Evolutionary conservation across 2,329 filamentous ascomycete genomes (phyloP).

Genomic region (Stachybotrys chartarum): DNA sequence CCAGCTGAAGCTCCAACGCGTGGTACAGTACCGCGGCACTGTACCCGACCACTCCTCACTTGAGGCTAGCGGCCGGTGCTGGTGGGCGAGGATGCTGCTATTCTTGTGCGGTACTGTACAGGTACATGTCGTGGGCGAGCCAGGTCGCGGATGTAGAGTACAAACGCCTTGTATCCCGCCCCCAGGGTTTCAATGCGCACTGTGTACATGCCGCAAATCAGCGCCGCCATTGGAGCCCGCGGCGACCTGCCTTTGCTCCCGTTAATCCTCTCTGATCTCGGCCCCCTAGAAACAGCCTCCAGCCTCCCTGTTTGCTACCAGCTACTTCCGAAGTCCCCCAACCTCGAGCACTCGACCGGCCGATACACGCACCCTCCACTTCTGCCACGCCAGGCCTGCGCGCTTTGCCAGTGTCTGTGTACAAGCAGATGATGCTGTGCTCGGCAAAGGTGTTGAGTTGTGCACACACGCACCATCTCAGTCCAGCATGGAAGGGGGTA

Average conservation of each 20-base stretch:
- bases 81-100: background rate
- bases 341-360: background rate
- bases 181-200: conserved; percentile 16
- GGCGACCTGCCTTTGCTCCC: conserved; percentile 1
- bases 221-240: background rate
- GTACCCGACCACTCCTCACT: background rate
- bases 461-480: too few relatives aligned
- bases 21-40: background rate
- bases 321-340: too few relatives aligned
- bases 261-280: conserved; percentile 1
- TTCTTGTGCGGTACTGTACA: conserved; percentile 29
- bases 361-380: conserved; percentile 16
- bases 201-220: conserved; percentile 21
- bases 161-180: conserved; percentile 22
- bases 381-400: conserved; percentile 8
- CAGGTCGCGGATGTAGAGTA: conserved; percentile 27
- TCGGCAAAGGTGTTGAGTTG: too few relatives aligned
- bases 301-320: conserved; percentile 12
- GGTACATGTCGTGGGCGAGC: conserved; percentile 23
- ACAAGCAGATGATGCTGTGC: background rate
- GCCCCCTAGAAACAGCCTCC: background rate
- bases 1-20: background rate
- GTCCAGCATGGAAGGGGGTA: too few relatives aligned
- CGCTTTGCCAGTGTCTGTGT: background rate
- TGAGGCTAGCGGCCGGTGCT: background rate